These are phyloP conservation scores for Polymyxa betae DNA, from an alignment of 208 protist genomes.

Conservation along the genomic window DNA sequence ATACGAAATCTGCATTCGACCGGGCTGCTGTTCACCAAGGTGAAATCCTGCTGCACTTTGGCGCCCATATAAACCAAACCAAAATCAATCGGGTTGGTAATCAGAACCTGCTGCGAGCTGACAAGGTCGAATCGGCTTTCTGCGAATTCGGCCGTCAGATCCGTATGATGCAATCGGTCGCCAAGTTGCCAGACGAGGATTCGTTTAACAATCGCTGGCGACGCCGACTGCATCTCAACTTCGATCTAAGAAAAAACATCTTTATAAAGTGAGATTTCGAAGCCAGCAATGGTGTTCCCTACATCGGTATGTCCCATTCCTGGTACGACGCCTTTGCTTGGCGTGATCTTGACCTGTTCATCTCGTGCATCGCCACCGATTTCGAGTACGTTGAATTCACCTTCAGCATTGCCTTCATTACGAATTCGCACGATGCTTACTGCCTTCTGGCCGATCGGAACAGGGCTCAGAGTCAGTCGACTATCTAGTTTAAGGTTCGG, in stretches of 20 bases:
- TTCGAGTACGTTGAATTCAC: not conserved
- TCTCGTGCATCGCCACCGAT: not conserved
- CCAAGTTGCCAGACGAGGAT: not conserved
- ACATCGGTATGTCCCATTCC: too few relatives aligned
- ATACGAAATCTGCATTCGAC: slow-evolving; percentile 1
- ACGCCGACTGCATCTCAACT: not conserved
- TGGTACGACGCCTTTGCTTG: too few relatives aligned
- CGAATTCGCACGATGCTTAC: not conserved
- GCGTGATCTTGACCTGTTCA: not conserved
- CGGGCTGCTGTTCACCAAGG: slow-evolving; percentile 22
- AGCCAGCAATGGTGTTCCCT: too few relatives aligned
- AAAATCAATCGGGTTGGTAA: slow-evolving; percentile 13
- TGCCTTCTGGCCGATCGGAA: not conserved
- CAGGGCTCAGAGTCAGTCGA: not conserved
- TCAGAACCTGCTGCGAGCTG: not conserved
- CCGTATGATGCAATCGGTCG: not conserved
- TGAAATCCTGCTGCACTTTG: not conserved
- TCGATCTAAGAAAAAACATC: not conserved
- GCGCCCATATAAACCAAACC: not conserved
- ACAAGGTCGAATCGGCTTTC: slow-evolving; percentile 18
- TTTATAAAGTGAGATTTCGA: too few relatives aligned
- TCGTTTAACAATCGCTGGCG: not conserved
- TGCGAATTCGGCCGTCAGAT: not conserved
- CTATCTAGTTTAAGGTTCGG: not conserved
- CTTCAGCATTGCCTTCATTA: not conserved